A percentile compares a stretch with the other conserved stretches of the same genome.
phyloP scores from a whole-genome alignment of 139 green algal genomes.

The Micromonas commoda region DNA sequence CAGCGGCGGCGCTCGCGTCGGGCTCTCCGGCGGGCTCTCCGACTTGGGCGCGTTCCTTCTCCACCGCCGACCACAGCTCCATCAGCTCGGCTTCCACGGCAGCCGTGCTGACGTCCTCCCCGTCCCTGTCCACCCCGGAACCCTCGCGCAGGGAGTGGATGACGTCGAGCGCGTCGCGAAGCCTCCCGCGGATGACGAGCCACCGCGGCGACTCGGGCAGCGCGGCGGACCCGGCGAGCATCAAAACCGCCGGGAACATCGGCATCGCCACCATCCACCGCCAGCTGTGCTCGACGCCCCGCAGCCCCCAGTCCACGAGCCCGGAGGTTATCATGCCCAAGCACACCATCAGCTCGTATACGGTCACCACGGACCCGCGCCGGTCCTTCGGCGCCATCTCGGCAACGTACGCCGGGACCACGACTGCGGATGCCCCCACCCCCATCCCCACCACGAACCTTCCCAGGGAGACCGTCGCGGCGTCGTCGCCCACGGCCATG shows the following conservation, averaged over 20 bases:
- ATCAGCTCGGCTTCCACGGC: no score
- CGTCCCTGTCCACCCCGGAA: no score
- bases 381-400: not conserved
- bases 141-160: no score
- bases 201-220: slow-evolving; percentile 4
- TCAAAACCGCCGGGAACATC: not conserved
- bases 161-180: no score
- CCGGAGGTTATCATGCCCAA: not conserved
- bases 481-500: not conserved
- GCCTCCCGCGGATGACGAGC: no score
- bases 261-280: not conserved
- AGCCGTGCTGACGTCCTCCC: no score
- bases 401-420: slow-evolving; percentile 18
- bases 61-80: no score
- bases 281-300: not conserved
- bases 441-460: slow-evolving; percentile 1
- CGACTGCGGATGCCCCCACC: slow-evolving; percentile 7
- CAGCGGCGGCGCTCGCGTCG: no score
- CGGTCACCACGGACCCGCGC: not conserved
- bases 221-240: not conserved
- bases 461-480: not conserved
- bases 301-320: not conserved
- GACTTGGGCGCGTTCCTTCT: no score
- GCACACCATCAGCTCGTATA: slow-evolving; percentile 20
- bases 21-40: no score